These are phyloP conservation scores for Chernovozyma aurita DNA, from an alignment of 1,139 yeast species.

Conservation along the genomic window DNA sequence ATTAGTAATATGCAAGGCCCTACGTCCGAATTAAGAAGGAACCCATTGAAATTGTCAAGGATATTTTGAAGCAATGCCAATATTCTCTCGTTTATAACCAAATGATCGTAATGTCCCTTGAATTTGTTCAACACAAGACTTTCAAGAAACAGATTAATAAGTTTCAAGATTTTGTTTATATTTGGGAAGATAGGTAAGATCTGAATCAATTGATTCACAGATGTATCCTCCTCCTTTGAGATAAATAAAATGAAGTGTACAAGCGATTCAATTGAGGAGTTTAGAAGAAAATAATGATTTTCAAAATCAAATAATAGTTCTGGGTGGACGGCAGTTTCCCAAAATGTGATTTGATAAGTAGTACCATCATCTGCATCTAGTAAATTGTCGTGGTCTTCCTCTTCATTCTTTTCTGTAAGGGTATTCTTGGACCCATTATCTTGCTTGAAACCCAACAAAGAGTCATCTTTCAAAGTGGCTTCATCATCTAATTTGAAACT, in stretches of 20 bases:
- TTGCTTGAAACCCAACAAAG: slow-evolving; percentile 4
- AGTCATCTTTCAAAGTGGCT: background rate
- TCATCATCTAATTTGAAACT: slow-evolving; percentile 23
- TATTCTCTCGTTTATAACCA: slow-evolving; percentile 27
- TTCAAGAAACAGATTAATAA: slow-evolving; percentile 21
- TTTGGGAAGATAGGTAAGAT: slow-evolving; percentile 66
- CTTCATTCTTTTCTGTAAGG: background rate
- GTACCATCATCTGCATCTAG: background rate
- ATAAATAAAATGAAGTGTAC: slow-evolving; percentile 69
- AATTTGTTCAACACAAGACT: slow-evolving; percentile 19
- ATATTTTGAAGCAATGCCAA: slow-evolving; percentile 30
- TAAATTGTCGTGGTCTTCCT: background rate
- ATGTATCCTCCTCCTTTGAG: background rate
- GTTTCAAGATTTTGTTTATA: slow-evolving; percentile 48
- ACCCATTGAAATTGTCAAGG: slow-evolving; percentile 35
- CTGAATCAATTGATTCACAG: slow-evolving; percentile 44
- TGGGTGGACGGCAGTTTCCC: slow-evolving; percentile 54
- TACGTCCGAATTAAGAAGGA: slow-evolving; percentile 34
- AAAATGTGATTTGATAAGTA: slow-evolving; percentile 21
- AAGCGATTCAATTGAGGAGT: slow-evolving; percentile 54
- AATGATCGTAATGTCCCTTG: slow-evolving; percentile 17
- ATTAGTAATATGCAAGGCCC: slow-evolving; percentile 37
- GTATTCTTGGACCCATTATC: background rate
- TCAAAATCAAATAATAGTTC: slow-evolving; percentile 52
- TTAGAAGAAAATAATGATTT: slow-evolving; percentile 22